Evolutionary conservation across 306 rosid species (phyloP).

Genomic region (Vigna radiata): DNA sequence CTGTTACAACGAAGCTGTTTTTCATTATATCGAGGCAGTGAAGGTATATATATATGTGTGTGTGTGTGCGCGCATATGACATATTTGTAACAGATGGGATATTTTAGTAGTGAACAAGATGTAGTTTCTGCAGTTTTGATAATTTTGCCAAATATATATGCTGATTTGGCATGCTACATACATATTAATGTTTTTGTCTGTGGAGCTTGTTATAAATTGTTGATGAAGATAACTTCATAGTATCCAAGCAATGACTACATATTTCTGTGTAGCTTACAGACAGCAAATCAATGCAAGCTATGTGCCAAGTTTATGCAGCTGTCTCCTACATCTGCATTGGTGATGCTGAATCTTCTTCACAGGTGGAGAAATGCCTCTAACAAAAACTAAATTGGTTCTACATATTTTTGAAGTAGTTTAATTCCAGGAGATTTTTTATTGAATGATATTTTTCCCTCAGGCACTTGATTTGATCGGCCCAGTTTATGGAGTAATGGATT

Average conservation of each 20-base stretch:
- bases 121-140: constrained; percentile 35
- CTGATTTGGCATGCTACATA: constrained; percentile 43
- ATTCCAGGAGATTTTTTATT: constrained; percentile 29
- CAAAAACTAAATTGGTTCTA: constrained; percentile 34
- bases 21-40: constrained; percentile 87
- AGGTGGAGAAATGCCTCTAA: constrained; percentile 55
- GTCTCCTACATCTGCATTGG: constrained; percentile 95
- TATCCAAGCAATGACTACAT: constrained; percentile 45
- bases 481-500: constrained; percentile 87
- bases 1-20: constrained; percentile 83
- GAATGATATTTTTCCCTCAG: constrained; percentile 59
- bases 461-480: constrained; percentile 96
- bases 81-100: constrained; percentile 31
- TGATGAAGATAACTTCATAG: constrained; percentile 34
- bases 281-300: constrained; percentile 94
- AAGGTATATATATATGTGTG: constrained; percentile 58
- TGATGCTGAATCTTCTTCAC: constrained; percentile 92
- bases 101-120: constrained; percentile 20
- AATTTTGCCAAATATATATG: constrained; percentile 30
- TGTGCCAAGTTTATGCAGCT: constrained; percentile 94
- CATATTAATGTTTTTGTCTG: constrained; percentile 25
- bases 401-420: constrained; percentile 22
- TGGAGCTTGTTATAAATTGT: constrained; percentile 17
- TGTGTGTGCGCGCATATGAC: neutral
- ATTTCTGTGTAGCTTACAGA: constrained; percentile 72